These are phyloP conservation scores for Cutaneotrichosporon cyanovorans DNA, from an alignment of 1,284 basidiomycete genomes.

Conservation along the genomic window DNA sequence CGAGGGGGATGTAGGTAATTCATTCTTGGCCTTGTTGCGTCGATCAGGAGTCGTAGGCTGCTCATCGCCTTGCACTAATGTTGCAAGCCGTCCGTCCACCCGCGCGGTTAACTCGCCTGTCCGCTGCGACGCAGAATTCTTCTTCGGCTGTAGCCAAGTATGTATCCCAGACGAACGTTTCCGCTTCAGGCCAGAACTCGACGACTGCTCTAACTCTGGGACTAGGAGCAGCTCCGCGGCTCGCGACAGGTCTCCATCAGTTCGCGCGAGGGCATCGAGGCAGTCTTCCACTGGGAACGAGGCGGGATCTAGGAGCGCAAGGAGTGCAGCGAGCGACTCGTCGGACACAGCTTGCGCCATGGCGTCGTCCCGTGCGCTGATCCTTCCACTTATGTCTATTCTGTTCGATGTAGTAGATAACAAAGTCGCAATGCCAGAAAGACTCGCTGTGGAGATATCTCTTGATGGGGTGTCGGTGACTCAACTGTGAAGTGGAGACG, in stretches of 20 bases:
- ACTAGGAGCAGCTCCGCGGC: slow-evolving; percentile 52
- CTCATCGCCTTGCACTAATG: too few relatives aligned
- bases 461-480: not conserved
- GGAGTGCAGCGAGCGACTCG: slow-evolving; percentile 34
- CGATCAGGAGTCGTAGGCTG: too few relatives aligned
- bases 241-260: slow-evolving; percentile 55
- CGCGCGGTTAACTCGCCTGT: too few relatives aligned
- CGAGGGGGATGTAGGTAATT: not conserved
- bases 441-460: not conserved
- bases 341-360: slow-evolving; percentile 11
- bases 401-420: too few relatives aligned
- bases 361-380: too few relatives aligned
- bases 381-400: too few relatives aligned
- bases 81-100: too few relatives aligned
- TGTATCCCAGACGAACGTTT: not conserved
- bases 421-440: too few relatives aligned
- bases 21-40: not conserved
- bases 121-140: not conserved
- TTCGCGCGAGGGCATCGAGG: slow-evolving; percentile 56
- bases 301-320: slow-evolving; percentile 37
- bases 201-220: not conserved
- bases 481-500: not conserved
- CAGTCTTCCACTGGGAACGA: slow-evolving; percentile 27
- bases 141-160: not conserved
- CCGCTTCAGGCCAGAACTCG: not conserved